Conservation (phyloP, 768 basidiomycete genomes). For the Naganishia randhawae region DNA sequence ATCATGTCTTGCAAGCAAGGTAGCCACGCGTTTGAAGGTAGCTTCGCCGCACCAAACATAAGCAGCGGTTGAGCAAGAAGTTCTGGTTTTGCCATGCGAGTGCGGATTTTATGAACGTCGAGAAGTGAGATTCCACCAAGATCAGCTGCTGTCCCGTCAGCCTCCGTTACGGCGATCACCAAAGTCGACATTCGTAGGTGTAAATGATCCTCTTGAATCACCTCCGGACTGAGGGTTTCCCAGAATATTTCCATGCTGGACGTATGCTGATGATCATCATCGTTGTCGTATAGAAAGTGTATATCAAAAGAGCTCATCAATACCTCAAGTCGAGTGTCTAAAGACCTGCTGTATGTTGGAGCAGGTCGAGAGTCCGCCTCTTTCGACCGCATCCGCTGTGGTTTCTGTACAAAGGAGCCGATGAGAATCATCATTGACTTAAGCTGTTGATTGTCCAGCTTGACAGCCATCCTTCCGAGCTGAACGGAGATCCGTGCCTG, state of each 20-base stretch:
- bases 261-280: too few relatives aligned
- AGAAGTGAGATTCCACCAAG: not conserved
- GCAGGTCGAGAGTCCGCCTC: not conserved
- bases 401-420: not conserved
- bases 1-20: not conserved
- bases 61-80: constrained; percentile 1
- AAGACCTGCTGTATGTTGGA: not conserved
- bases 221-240: not conserved
- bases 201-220: not conserved
- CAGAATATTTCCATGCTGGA: not conserved
- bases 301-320: not conserved
- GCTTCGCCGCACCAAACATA: not conserved
- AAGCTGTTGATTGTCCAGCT: constrained; percentile 51
- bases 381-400: not conserved
- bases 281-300: not conserved
- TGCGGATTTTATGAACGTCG: not conserved
- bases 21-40: not conserved
- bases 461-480: constrained; percentile 21
- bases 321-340: not conserved
- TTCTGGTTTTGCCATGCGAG: too few relatives aligned
- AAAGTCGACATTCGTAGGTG: not conserved
- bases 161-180: not conserved
- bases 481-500: constrained; percentile 28
- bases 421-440: constrained; percentile 48
- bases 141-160: not conserved